These are phyloP conservation scores for Penicillium sp. DNA, from an alignment of 2,329 filamentous ascomycete genomes.

Conservation along the genomic window DNA sequence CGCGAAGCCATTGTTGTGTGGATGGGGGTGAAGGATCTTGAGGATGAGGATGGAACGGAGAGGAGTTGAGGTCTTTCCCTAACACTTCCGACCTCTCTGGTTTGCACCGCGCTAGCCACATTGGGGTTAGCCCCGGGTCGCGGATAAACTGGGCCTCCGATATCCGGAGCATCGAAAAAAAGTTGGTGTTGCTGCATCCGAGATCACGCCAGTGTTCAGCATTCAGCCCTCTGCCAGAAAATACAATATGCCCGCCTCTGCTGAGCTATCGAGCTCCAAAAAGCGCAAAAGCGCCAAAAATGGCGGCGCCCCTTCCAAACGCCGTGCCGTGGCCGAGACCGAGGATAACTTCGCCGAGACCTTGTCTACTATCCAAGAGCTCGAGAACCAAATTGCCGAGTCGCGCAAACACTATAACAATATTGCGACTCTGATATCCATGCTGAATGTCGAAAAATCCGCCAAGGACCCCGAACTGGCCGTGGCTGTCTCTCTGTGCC, in stretches of 20 bases:
- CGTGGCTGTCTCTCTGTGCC: slow-evolving; percentile 79
- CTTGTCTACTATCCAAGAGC: slow-evolving; percentile 69
- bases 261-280: slow-evolving; percentile 36
- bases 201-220: slow-evolving; percentile 16
- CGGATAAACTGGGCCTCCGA: not conserved
- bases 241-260: slow-evolving; percentile 33
- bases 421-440: slow-evolving; percentile 72
- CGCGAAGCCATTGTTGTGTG: slow-evolving; percentile 89
- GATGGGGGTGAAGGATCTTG: slow-evolving; percentile 59
- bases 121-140: slow-evolving; percentile 19
- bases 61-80: slow-evolving; percentile 41
- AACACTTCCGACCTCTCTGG: slow-evolving; percentile 15
- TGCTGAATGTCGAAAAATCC: slow-evolving; percentile 56
- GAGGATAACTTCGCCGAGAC: slow-evolving; percentile 55
- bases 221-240: not conserved
- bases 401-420: slow-evolving; percentile 93
- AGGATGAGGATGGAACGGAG: slow-evolving; percentile 44
- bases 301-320: slow-evolving; percentile 43
- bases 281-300: slow-evolving; percentile 46
- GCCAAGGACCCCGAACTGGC: slow-evolving; percentile 64
- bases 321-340: slow-evolving; percentile 47
- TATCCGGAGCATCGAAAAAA: slow-evolving; percentile 16
- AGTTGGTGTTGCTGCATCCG: slow-evolving; percentile 20
- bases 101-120: slow-evolving; percentile 41
- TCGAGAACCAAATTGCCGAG: slow-evolving; percentile 81